Evolutionary conservation across 768 basidiomycete genomes (phyloP).

Genomic region (Collybia sp.): DNA sequence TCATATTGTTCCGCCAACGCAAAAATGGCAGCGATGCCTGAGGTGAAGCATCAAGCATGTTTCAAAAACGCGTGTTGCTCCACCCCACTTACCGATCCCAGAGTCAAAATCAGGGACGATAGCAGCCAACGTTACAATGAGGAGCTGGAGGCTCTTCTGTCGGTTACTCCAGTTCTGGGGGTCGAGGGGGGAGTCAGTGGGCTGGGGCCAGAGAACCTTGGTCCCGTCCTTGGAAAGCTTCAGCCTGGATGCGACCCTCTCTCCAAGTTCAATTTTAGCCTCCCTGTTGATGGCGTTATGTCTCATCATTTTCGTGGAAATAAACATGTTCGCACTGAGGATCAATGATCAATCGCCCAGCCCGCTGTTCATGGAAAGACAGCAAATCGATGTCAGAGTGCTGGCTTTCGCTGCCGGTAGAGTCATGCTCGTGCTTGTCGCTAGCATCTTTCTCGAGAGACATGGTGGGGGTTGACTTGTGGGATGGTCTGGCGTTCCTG

Average conservation of each 20-base stretch:
- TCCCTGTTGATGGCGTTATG: constrained; percentile 32
- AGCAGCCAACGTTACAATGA: constrained; percentile 60
- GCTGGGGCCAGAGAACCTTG: constrained; percentile 68
- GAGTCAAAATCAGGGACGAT: constrained; percentile 68
- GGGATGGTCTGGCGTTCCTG: too few species aligned
- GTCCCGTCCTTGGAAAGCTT: constrained; percentile 55
- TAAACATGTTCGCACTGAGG: constrained; percentile 38
- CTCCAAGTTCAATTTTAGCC: constrained; percentile 59
- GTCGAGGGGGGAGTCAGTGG: constrained; percentile 55
- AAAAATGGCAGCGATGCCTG: constrained; percentile 61
- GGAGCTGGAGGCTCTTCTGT: constrained; percentile 50
- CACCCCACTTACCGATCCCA: constrained; percentile 43
- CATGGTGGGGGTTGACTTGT: constrained; percentile 11
- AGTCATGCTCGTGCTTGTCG: constrained; percentile 14
- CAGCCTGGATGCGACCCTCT: constrained; percentile 44
- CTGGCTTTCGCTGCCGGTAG: constrained; percentile 11
- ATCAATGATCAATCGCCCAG: constrained; percentile 59
- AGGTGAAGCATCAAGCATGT: neutral
- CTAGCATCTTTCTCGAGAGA: constrained; percentile 17
- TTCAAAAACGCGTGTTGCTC: neutral
- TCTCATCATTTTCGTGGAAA: neutral
- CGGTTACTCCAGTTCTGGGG: constrained; percentile 61
- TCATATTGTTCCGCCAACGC: constrained; percentile 49
- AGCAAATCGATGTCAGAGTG: constrained; percentile 24
- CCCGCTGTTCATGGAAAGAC: constrained; percentile 48